phyloP scores from a whole-genome alignment of 208 protist genomes.

The Phytomonas serpens region DNA sequence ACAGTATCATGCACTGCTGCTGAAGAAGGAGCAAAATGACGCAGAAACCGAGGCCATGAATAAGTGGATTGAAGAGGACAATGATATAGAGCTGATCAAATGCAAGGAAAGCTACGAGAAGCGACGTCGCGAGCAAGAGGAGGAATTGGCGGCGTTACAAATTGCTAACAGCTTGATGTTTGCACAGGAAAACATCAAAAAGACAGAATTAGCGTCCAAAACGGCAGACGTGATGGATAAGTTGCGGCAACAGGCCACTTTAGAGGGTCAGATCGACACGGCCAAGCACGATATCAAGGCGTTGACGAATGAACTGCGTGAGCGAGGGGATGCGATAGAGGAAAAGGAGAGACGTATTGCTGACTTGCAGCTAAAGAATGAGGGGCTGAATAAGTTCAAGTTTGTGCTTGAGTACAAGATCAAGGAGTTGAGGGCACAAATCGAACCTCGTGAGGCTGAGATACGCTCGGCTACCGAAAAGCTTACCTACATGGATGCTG shows the following conservation, averaged over 20 bases:
- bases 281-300: conserved; percentile 93
- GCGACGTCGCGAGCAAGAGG: conserved; percentile 83
- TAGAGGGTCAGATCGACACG: conserved; percentile 90
- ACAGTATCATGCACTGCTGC: conserved; percentile 41
- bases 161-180: conserved; percentile 79
- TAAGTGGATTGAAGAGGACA: conserved; percentile 92
- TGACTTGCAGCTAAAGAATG: conserved; percentile 97
- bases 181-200: conserved; percentile 87
- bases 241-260: conserved; percentile 65
- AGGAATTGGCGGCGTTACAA: conserved; percentile 81
- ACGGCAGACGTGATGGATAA: conserved; percentile 83
- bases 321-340: conserved; percentile 92
- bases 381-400: conserved; percentile 98
- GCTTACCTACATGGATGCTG: conserved; percentile 92
- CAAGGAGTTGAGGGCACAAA: conserved; percentile 96
- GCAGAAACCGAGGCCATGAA: conserved; percentile 78
- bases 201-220: conserved; percentile 89
- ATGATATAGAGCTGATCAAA: conserved; percentile 91
- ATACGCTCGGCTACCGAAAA: conserved; percentile 91
- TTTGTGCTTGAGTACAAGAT: conserved; percentile 99
- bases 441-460: conserved; percentile 95
- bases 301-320: conserved; percentile 87
- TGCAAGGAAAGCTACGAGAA: conserved; percentile 92
- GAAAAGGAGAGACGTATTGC: conserved; percentile 97
- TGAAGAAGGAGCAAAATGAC: conserved; percentile 64